Base-by-base conservation (phyloP, 2,329 filamentous ascomycete genomes). In the Ophiosphaerella korrae region DNA sequence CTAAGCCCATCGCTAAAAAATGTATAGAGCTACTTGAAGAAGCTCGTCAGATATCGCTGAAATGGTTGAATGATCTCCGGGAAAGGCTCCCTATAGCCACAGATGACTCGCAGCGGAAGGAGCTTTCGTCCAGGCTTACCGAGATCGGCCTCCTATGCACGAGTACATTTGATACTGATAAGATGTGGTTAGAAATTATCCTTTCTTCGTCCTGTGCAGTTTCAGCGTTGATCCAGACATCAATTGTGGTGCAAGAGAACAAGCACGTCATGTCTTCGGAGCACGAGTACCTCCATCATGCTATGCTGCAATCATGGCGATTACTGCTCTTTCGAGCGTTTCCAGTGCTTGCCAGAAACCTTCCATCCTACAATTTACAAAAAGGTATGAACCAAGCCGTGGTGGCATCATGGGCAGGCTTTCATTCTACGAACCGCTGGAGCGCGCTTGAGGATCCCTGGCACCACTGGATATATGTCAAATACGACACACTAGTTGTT, bases 161-260 rank as follows among this genome's bases (percentile, higher is more conserved):
- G 2, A 57, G 65, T 21, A 77, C 78, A 0, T 82, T 80, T 38
- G 71, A 81, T 50, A 55, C 76, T 2, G 76, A 80, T n/a, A 36
- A 48, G 1, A 7, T 49, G 1, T 52, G 69, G 26, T 49, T 78
- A 2, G 16, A 53, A 0, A 11, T 13, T 0, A 45, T 75, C 0
- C 55, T 81, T 0, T 21, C n/a, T 2, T 29, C 26, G 5, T 37
- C 50, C 3, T 34, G 34, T 18, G 39, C 44, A 44, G 45, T 48
- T 14, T 50, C 52, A 6, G 38, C 42, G 2, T 38, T 66, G 14
- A 9, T 66, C 4, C 51, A 57, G 39, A 39, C 41, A 33, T 64
- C 60, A 1, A 60, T 66, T 6, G 26, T 49, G 2, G 35, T 64
- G 5, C 54, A 57, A 29, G 58, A 64, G 16, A 54, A 55, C 24